Base-by-base conservation (phyloP, 2,329 filamentous ascomycete species). In the Lachnellula willkommii region DNA sequence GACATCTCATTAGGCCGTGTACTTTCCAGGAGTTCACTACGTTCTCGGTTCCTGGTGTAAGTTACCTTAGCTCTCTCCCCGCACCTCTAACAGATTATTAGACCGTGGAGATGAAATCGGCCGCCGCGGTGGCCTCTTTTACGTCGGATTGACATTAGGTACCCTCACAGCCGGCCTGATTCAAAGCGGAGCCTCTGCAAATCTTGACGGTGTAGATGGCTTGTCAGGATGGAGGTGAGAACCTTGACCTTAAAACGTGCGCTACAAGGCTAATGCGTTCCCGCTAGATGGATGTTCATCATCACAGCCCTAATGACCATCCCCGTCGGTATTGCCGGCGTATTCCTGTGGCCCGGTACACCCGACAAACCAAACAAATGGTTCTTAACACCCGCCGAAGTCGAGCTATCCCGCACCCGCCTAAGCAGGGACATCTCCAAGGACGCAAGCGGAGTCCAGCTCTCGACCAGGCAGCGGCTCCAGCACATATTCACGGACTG, bases 201-300 rank as follows among this genome's bases (percentile, higher is more conserved):
- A 63, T 52, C 54, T 65, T 4, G 50, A 63, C 47, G 63, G 63
- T 15, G 59, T 65, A 3, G 48, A 52, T 4, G 63, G 63, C 2
- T 47, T 65, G 20, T 57, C 60, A 11, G 72, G 71, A 1, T 74
- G 72, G 71, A 60, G 71, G 47, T 73, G 55, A 32, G 28, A 9
- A 1, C 9, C 26, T 22, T 46, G 7, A 14, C 1, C 24, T 35
- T 20, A 36, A 24, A 8, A 12, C 3, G 15, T 11, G 35, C 0
- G 68, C 79, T 0, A 7, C 17, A 15, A 7, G 6, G 15, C 45
- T 36, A 72, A 72, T 1, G 77, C 76, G 0, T 80, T 32, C 4
- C 28, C 28, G 9, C 77, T 76, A 68, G 77, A 17, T 83, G 79
- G 80, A 78, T 82, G 71, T 82, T 80, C 60, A 77, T 80, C 48